Evolutionary conservation across 257 asterid species (phyloP).

Genomic region (Solanum infundibuliforme): DNA sequence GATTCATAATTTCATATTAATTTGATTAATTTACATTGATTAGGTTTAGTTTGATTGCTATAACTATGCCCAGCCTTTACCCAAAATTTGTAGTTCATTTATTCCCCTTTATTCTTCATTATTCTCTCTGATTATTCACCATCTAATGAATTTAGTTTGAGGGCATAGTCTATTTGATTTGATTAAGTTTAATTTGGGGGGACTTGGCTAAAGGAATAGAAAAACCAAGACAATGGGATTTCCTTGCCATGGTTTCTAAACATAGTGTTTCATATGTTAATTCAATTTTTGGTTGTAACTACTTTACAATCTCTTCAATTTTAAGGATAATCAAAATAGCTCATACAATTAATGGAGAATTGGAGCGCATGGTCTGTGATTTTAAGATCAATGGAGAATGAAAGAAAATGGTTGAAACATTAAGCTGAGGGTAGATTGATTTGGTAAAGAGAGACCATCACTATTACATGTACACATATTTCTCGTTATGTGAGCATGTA

Average conservation of each 20-base stretch:
- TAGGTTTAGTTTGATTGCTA: not conserved
- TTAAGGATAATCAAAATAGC: not conserved
- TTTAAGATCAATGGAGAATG: not conserved
- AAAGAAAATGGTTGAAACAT: not conserved
- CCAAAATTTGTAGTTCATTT: not conserved
- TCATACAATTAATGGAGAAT: not conserved
- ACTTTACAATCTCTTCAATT: not conserved
- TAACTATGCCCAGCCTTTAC: not conserved
- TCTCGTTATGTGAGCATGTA: not conserved
- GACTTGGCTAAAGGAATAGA: not conserved
- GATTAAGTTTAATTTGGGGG: not conserved
- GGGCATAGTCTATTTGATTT: not conserved
- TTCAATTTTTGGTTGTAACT: not conserved
- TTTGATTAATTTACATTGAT: not conserved
- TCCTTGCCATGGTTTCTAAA: not conserved
- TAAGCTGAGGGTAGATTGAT: not conserved
- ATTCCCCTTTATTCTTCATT: not conserved
- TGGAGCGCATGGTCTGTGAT: not conserved
- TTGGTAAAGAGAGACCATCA: not conserved
- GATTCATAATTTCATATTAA: not conserved
- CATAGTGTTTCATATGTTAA: not conserved
- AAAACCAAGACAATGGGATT: not conserved
- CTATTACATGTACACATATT: not conserved
- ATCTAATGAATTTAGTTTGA: not conserved
- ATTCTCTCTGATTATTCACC: not conserved